Percentiles rank a stretch among this genome's conserved stretches.
Evolutionary conservation across 2,329 filamentous ascomycete genomes (phyloP).

Genomic region (Cladosporium sp.): DNA sequence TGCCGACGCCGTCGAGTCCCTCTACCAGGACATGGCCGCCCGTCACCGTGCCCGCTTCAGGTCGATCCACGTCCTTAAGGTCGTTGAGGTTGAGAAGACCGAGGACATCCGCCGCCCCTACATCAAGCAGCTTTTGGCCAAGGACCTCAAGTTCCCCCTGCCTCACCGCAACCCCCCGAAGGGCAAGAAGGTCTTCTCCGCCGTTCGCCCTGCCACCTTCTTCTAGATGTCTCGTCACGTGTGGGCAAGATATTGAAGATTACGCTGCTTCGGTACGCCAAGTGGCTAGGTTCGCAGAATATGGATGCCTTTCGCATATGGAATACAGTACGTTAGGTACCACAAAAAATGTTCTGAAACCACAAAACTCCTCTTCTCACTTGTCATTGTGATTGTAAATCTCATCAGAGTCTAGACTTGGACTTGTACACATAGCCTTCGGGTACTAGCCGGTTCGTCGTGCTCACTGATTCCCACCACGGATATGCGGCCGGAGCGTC

Average conservation of each 20-base stretch:
- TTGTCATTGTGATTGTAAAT: not conserved
- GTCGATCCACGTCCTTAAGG: slow-evolving; percentile 98
- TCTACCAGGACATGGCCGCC: slow-evolving; percentile 99
- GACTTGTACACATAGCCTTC: slow-evolving; percentile 9
- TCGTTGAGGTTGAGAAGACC: slow-evolving; percentile 93
- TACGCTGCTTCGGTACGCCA: slow-evolving; percentile 17
- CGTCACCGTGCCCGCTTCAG: slow-evolving; percentile 97
- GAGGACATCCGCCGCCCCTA: slow-evolving; percentile 97
- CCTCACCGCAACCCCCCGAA: slow-evolving; percentile 90
- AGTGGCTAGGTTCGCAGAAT: slow-evolving; percentile 17
- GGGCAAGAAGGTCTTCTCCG: slow-evolving; percentile 89
- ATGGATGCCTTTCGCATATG: slow-evolving; percentile 15
- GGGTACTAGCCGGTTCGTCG: slow-evolving; percentile 13
- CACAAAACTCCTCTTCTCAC: not conserved
- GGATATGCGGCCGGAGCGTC: slow-evolving; percentile 63
- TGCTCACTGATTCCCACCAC: slow-evolving; percentile 64
- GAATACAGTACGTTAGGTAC: slow-evolving; percentile 19
- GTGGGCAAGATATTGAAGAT: slow-evolving; percentile 4
- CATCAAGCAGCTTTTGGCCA: slow-evolving; percentile 97
- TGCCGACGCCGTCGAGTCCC: slow-evolving; percentile 89
- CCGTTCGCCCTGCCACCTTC: slow-evolving; percentile 94
- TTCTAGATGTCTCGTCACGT: slow-evolving; percentile 60
- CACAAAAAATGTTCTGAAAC: slow-evolving; percentile 15
- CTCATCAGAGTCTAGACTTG: slow-evolving; percentile 5
- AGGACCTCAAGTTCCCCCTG: slow-evolving; percentile 96